Evolutionary conservation across 495 filamentous ascomycete genomes (phyloP).

Genomic region (Astrothelium macrocarpum): DNA sequence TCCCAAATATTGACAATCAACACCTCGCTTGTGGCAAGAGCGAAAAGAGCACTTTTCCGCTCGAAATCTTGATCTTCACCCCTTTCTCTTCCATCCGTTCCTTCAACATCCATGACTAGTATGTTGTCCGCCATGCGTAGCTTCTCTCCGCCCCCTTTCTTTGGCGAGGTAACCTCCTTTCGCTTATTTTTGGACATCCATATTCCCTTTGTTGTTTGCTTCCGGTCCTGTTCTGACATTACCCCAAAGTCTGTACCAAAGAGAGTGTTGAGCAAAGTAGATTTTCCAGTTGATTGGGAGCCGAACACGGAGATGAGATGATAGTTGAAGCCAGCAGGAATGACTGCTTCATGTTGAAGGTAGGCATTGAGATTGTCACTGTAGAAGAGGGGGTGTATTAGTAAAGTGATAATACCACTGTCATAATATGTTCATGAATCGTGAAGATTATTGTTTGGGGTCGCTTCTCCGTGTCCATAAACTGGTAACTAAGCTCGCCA

Average conservation of each 20-base stretch:
- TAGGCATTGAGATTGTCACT: slow-evolving; percentile 76
- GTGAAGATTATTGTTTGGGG: no score
- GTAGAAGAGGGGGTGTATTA: not conserved
- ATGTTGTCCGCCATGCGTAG: slow-evolving; percentile 88
- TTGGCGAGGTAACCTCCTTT: slow-evolving; percentile 29
- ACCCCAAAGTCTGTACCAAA: slow-evolving; percentile 95
- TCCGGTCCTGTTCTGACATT: slow-evolving; percentile 82
- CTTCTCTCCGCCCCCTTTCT: slow-evolving; percentile 21
- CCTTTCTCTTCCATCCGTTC: slow-evolving; percentile 90
- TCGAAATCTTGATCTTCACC: slow-evolving; percentile 99
- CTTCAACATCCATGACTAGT: slow-evolving; percentile 97
- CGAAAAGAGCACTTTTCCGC: slow-evolving; percentile 93
- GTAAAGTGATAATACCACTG: not conserved
- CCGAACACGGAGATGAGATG: slow-evolving; percentile 98
- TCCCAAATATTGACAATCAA: slow-evolving; percentile 99
- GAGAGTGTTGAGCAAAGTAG: slow-evolving; percentile 87
- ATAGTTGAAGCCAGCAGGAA: slow-evolving; percentile 91
- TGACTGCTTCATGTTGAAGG: slow-evolving; percentile 65
- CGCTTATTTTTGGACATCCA: slow-evolving; percentile 97
- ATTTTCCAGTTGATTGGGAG: slow-evolving; percentile 97
- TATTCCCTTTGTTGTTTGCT: slow-evolving; percentile 97
- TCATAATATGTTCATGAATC: not conserved
- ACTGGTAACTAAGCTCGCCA: slow-evolving; percentile 10
- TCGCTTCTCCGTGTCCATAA: slow-evolving; percentile 9
- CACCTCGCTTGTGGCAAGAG: slow-evolving; percentile 93